Base-by-base conservation (phyloP, 164 flowering plant genomes). In the Dillenia suffruticosa region DNA sequence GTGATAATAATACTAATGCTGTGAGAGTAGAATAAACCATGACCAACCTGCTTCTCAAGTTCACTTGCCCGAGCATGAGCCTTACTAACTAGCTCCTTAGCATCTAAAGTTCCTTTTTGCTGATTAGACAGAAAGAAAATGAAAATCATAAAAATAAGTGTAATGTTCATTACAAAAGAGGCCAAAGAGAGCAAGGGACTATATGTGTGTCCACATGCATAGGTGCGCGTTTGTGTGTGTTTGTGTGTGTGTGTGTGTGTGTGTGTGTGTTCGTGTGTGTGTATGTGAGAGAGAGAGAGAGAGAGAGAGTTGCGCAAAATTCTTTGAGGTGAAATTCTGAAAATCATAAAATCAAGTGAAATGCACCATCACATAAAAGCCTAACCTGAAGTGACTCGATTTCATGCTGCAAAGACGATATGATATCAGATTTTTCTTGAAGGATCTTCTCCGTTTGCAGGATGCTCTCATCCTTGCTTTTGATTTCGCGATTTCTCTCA, bases 51-150 rank as follows among this genome's bases (percentile, higher is more conserved):
- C 65, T 82, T 85, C 80, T 90, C 91, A 63, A 95, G 77, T 66
- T 92, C 97, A 58, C 45, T 74, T 57, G 84, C 86, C 43, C 84
- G 86, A 58, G 96, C 88, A 75, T 83, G 84, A 57, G 92, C 97
- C 80, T 86, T 88, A 10, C 83, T 84, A 15, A 85, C 72, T 75
- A 69, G 74, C 76, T 85, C 84, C 66, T 74, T 80, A 61, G 72
- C 81, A 74, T 81, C 88, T 43, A 68, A 67, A 22, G 78, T 64
- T n/a, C 83, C 95, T 64, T 84, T 88, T 70, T 74, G 72, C 99
- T 94, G 40, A 43, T 45, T 67, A 22, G 47, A 2, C 51, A 48
- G 47, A 22, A 12, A 50, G 14, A 3, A 9, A 22, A 51, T 43
- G 13, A 17, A 26, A 6, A 24, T 43, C 16, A 10, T 54, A 16